Percentiles rank a stretch among this genome's conserved stretches.
Conservation (phyloP, 2,329 filamentous ascomycete species). For the Pleomassaria siparia region DNA sequence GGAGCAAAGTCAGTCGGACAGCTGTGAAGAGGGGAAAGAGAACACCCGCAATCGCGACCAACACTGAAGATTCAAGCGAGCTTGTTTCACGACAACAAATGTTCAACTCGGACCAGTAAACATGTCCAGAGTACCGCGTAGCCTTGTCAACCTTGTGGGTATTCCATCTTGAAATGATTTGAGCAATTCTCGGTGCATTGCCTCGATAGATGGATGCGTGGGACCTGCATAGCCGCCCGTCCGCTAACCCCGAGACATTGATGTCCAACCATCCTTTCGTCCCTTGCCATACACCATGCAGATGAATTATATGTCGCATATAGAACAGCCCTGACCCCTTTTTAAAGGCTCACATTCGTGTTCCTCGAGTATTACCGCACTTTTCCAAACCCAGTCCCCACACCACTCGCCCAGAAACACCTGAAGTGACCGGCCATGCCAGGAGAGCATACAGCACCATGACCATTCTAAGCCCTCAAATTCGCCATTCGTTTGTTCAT, state of each 20-base stretch:
- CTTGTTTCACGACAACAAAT: conserved; percentile 21
- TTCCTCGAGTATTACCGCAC: not conserved
- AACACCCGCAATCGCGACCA: conserved; percentile 6
- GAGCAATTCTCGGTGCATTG: not conserved
- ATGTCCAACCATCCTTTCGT: conserved; percentile 8
- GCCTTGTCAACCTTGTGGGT: conserved; percentile 4
- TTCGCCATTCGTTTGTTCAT: conserved; percentile 54
- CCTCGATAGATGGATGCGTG: not conserved
- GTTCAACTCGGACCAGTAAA: conserved; percentile 13
- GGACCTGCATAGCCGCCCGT: conserved; percentile 11
- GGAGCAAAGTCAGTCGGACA: not conserved
- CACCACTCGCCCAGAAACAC: conserved; percentile 6
- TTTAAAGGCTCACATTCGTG: not conserved
- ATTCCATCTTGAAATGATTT: not conserved
- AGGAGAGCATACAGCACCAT: not conserved
- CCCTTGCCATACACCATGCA: conserved; percentile 2
- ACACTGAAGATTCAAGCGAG: conserved; percentile 14
- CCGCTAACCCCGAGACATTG: conserved; percentile 5
- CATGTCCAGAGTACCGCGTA: conserved; percentile 2
- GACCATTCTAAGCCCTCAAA: conserved; percentile 17
- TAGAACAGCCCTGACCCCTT: not conserved
- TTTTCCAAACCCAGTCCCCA: conserved; percentile 5
- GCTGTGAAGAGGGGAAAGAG: not conserved
- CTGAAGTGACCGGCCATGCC: not conserved
- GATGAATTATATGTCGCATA: not conserved